A percentile compares a stretch with the other conserved stretches of the same genome.
Evolutionary conservation across 2,329 filamentous ascomycete species (phyloP).

Genomic region (Xylaria sp.): DNA sequence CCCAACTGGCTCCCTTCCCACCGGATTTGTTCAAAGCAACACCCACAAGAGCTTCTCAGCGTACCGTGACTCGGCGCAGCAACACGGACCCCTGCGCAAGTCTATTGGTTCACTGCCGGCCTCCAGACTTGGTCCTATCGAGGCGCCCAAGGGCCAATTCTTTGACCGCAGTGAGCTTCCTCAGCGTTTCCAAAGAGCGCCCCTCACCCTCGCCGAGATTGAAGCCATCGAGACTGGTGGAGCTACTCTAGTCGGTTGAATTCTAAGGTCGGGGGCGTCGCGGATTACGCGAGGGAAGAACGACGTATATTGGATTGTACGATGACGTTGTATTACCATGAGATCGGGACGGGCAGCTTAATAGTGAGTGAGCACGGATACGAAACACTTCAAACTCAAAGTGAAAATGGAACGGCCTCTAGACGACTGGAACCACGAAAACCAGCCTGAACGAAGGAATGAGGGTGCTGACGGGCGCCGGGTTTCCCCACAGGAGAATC

Average conservation of each 20-base stretch:
- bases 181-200: slow-evolving; percentile 79
- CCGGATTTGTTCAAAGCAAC: slow-evolving; percentile 58
- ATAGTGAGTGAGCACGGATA: slow-evolving; percentile 25
- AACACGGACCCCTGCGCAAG: slow-evolving; percentile 79
- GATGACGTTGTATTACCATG: slow-evolving; percentile 39
- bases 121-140: slow-evolving; percentile 76
- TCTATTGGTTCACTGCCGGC: slow-evolving; percentile 67
- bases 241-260: slow-evolving; percentile 67
- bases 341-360: slow-evolving; percentile 23
- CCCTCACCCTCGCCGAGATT: slow-evolving; percentile 85
- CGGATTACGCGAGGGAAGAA: slow-evolving; percentile 19
- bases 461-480: slow-evolving; percentile 6
- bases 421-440: slow-evolving; percentile 7
- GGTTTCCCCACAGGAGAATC: not conserved
- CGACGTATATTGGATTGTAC: slow-evolving; percentile 32
- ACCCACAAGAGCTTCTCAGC: slow-evolving; percentile 74
- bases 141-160: slow-evolving; percentile 77
- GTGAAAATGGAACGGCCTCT: slow-evolving; percentile 14
- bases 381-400: slow-evolving; percentile 8
- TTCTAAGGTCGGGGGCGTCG: not conserved
- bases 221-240: slow-evolving; percentile 96
- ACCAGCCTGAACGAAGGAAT: slow-evolving; percentile 21
- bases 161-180: slow-evolving; percentile 94
- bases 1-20: slow-evolving; percentile 71
- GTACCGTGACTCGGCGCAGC: slow-evolving; percentile 81